Evolutionary conservation across 768 basidiomycete genomes (phyloP), one percentile per base, ranked within the genome.

Genomic region (Russula ochroleuca): DNA sequence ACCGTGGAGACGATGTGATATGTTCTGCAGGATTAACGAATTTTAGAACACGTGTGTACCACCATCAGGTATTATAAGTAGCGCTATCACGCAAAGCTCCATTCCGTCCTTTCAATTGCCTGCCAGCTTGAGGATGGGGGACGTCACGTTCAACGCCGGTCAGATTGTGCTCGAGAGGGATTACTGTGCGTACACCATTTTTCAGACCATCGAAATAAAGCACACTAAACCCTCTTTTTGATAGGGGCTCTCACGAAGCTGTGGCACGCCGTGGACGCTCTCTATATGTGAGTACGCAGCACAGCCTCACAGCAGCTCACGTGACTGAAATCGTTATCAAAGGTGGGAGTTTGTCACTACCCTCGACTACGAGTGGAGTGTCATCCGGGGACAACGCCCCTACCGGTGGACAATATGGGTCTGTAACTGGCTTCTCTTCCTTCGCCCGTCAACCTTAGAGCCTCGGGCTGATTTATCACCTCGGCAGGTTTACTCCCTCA

Each of bases 161-260:
- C 37, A 37, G 38, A 21, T 38, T 14, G 21, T 13, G 13, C 52
- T 54, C 21, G 21, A 21, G 5, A n/a, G 5, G 52, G 52, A 38
- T 37, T 54, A 54, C 21, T 38, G 52, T 54, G 37, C n/a, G 52
- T 38, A 38, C 5, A 13, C 11, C 9, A 28, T 17, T 25, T 25
- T 23, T 23, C 40, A 40, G 5, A 14, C 23, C 13, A 38, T 23
- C 4, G 19, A 21, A 2, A 2, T 5, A 54, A 7, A 11, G 13
- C 40, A 15, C 14, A 14, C 40, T 40, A 40, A 40, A 15, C 9
- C 15, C n/a, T 55, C 5, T 28, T 9, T 28, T 25, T 25, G 7
- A 25, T 38, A 55, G 54, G 21, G 54, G 23, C 54, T 5, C 54
- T 55, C 54, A 28, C 38, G 54, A 55, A 55, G 15, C 23, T 55